phyloP scores from a whole-genome alignment of 208 protist species.

The Sergeia podlipaevii region DNA sequence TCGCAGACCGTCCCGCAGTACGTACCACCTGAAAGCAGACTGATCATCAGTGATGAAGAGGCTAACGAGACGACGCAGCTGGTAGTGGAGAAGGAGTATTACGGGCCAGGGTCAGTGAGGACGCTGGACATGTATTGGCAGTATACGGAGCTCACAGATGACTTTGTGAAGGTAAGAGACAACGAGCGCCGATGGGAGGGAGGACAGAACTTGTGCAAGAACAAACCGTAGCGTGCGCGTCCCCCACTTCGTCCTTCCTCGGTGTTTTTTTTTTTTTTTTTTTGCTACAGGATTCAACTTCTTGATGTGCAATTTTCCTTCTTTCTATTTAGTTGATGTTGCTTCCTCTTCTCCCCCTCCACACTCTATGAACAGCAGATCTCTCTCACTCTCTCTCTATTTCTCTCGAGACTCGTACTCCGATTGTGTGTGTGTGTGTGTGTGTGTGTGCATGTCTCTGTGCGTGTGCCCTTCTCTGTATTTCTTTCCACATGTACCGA shows the following conservation, averaged over 20 bases:
- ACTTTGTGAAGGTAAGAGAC: conserved; percentile 49
- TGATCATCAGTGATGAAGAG: conserved; percentile 29
- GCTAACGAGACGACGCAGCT: conserved; percentile 27
- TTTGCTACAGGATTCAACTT: too few relatives aligned
- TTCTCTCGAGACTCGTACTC: too few relatives aligned
- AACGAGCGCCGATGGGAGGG: conserved; percentile 62
- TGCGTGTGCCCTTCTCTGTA: too few relatives aligned
- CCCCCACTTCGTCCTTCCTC: background rate
- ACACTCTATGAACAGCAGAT: too few relatives aligned
- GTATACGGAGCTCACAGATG: conserved; percentile 55
- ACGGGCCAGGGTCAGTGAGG: conserved; percentile 53
- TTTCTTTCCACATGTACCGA: too few relatives aligned
- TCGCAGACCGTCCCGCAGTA: conserved; percentile 10
- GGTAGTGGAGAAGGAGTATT: conserved; percentile 24
- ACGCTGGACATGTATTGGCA: conserved; percentile 60
- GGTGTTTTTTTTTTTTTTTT: conserved; percentile 15
- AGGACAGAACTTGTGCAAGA: conserved; percentile 33
- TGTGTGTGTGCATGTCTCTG: too few relatives aligned
- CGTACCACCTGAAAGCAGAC: conserved; percentile 24
- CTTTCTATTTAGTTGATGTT: too few relatives aligned
- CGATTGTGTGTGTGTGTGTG: too few relatives aligned
- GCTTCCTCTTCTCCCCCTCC: too few relatives aligned
- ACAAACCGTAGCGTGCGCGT: background rate
- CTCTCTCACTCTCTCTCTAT: too few relatives aligned
- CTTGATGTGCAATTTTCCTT: too few relatives aligned